phyloP scores from a whole-genome alignment of 306 rosid genomes.

The Vachellia collinsii region DNA sequence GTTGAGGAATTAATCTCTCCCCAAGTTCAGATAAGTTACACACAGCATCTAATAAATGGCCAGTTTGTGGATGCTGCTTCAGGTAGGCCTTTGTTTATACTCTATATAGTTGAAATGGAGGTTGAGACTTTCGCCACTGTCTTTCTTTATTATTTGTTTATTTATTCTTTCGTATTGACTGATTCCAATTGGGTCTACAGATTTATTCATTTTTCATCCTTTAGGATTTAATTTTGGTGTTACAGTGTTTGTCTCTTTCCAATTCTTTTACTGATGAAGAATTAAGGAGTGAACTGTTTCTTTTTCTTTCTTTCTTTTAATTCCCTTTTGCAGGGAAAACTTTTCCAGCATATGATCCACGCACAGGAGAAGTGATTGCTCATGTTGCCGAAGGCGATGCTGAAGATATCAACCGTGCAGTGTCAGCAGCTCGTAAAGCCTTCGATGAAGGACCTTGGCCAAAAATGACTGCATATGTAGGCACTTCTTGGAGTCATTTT shows the following conservation, averaged over 20 bases:
- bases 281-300: conserved; percentile 5
- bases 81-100: conserved; percentile 43
- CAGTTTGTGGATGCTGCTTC: conserved; percentile 85
- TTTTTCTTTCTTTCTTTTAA: conserved; percentile 19
- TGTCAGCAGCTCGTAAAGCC: conserved; percentile 92
- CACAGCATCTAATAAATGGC: conserved; percentile 81
- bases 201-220: background rate
- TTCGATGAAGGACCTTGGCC: conserved; percentile 99
- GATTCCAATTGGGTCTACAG: background rate
- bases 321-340: conserved; percentile 61
- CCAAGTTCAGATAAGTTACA: conserved; percentile 60
- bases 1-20: conserved; percentile 72
- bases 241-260: background rate
- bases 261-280: background rate
- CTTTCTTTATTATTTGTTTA: background rate
- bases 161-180: background rate
- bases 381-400: conserved; percentile 80
- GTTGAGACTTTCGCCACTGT: background rate
- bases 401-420: conserved; percentile 84
- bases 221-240: background rate
- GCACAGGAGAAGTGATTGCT: conserved; percentile 87
- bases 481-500: conserved; percentile 3
- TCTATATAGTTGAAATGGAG: background rate
- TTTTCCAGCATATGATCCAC: conserved; percentile 88
- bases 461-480: conserved; percentile 83